Base-by-base conservation (phyloP, 2,329 filamentous ascomycete genomes). In the Fusarium annulatum region DNA sequence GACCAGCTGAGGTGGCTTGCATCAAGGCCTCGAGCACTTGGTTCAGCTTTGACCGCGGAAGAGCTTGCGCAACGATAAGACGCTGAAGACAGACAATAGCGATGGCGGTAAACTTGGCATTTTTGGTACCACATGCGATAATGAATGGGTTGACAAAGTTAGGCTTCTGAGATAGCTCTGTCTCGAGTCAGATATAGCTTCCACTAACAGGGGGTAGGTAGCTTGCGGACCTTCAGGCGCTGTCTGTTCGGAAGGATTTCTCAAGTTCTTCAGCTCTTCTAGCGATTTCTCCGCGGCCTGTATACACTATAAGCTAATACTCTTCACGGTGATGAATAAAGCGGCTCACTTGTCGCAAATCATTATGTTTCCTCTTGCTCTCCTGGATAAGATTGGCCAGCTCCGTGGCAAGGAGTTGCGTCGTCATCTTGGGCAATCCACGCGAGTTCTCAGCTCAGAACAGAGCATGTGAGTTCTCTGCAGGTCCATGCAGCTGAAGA, bases 121-220 rank as follows among this genome's bases (percentile, higher is more conserved):
- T 97, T 76, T 93, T 94, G 72, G 95, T 96, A 57, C 91, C 90
- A 80, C 96, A 99, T 33, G 96, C 96, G 80, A 98, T 92, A 72
- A 99, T 89, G 80, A 99, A 98, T 4, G 96, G 96, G 75, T 96
- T 95, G 67, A 96, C 92, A 83, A 99, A 98, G 79, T 92, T 91
- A 65, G 92, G 88, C 75, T 91, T 92, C 78, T 94, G 91, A 61
- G 92, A 90, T 69, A 99, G 89, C 84, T 98, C 96, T 97, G 68
- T 59, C 33, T 61, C 46, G 79, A 67, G 62, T 78, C 63, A 78
- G 73, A 72, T 23, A 59, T 60, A 56, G 66, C 59, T 70, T 55
- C 43, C 63, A 60, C 65, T 67, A 70, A 45, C 38, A 53, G 34
- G 48, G 60, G 65, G 43, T 38, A 57, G 46, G 43, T 38, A 58